These are phyloP conservation scores for Thalassiosira pacifica DNA, from an alignment of 352 stramenopile species.

Conservation along the genomic window DNA sequence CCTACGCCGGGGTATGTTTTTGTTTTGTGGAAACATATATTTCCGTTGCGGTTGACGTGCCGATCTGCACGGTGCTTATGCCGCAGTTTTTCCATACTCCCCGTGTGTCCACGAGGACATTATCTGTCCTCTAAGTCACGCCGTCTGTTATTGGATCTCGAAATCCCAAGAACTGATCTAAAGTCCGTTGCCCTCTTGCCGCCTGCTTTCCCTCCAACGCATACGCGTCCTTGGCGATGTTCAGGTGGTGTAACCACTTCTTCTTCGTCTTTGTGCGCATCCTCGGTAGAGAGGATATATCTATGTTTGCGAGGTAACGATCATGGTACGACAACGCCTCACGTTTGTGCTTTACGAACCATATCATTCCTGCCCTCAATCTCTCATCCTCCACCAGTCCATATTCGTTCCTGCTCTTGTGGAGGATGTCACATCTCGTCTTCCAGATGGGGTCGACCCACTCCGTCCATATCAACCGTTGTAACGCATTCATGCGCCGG, in stretches of 20 bases:
- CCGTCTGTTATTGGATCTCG: too few relatives aligned
- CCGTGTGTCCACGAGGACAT: too few relatives aligned
- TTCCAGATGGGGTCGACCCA: not conserved
- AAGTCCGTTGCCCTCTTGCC: not conserved
- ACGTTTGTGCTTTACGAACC: not conserved
- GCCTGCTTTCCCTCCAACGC: not conserved
- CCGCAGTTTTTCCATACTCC: too few relatives aligned
- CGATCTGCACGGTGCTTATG: too few relatives aligned
- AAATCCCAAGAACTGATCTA: not conserved
- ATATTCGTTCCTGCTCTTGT: not conserved
- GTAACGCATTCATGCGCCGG: not conserved
- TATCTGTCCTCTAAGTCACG: too few relatives aligned
- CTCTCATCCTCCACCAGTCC: not conserved
- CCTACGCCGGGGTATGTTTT: too few relatives aligned
- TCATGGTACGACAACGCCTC: not conserved
- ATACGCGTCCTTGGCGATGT: not conserved
- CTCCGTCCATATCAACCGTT: constrained; percentile 1
- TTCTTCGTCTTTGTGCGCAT: not conserved
- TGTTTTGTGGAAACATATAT: too few relatives aligned
- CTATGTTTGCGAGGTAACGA: not conserved
- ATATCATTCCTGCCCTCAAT: not conserved
- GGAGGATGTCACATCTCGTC: not conserved
- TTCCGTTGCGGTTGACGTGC: not conserved
- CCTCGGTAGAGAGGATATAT: not conserved
- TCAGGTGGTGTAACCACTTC: not conserved